A percentile compares a stretch with the other conserved stretches of the same genome.
Conservation (phyloP, 192 early-diverging fungal genomes). For the Rhizophagus clarus region DNA sequence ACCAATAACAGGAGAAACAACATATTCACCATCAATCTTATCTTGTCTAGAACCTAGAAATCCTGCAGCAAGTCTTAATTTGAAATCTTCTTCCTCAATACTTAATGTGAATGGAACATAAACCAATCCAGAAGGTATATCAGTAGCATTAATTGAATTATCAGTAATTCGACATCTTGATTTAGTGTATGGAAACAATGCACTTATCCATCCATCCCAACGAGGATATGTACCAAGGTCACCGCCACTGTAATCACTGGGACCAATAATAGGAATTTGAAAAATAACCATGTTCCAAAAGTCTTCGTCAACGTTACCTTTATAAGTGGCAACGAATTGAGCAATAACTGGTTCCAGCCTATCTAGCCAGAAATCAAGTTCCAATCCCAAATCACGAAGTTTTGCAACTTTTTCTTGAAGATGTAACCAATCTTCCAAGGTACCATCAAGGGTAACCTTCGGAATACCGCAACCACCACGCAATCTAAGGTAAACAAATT, state of each 20-base stretch:
- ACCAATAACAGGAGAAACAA: constrained; percentile 29
- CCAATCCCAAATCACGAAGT: constrained; percentile 16
- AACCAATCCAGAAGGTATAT: constrained; percentile 15
- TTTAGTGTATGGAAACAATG: background rate
- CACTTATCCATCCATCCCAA: constrained; percentile 18
- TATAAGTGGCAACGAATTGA: constrained; percentile 22
- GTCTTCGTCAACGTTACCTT: constrained; percentile 21
- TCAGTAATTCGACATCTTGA: background rate
- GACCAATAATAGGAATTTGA: background rate
- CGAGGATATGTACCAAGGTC: background rate
- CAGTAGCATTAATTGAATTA: background rate
- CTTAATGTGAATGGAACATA: background rate
- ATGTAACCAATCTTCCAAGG: constrained; percentile 16
- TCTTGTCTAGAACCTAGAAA: constrained; percentile 26
- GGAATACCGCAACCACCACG: constrained; percentile 26
- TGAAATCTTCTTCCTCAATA: background rate
- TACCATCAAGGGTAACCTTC: constrained; percentile 23
- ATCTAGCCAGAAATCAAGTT: constrained; percentile 30
- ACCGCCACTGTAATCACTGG: background rate
- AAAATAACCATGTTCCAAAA: constrained; percentile 24
- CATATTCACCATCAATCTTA: constrained; percentile 10
- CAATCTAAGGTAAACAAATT: constrained; percentile 5
- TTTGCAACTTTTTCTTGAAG: constrained; percentile 29
- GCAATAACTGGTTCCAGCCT: constrained; percentile 20
- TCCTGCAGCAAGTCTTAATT: constrained; percentile 17